These are phyloP conservation scores for Malassezia slooffiae DNA, from an alignment of 1,284 basidiomycete genomes.

Conservation along the genomic window DNA sequence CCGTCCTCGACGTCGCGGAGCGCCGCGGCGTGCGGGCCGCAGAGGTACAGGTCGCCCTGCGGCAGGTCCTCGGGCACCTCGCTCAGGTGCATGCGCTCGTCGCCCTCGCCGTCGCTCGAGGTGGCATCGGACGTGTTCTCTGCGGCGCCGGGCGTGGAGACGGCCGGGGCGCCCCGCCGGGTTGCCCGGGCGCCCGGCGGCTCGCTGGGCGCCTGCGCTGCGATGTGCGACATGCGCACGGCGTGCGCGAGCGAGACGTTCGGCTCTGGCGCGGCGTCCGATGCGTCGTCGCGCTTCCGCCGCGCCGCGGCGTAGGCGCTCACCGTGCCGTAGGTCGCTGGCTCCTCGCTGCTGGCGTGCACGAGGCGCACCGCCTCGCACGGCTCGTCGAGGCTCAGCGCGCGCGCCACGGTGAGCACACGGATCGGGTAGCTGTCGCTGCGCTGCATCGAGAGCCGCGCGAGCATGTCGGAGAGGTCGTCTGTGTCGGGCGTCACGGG, in stretches of 20 bases:
- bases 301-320: background rate
- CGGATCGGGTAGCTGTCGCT: slow-evolving; percentile 11
- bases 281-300: background rate
- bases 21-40: slow-evolving; percentile 20
- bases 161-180: too few relatives aligned
- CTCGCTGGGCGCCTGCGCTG: slow-evolving; percentile 2
- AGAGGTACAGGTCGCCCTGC: slow-evolving; percentile 41
- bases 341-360: slow-evolving; percentile 24
- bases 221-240: slow-evolving; percentile 2
- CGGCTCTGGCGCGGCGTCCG: too few relatives aligned
- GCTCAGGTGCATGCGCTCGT: slow-evolving; percentile 25
- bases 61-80: slow-evolving; percentile 35
- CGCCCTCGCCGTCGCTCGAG: slow-evolving; percentile 30
- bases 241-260: background rate
- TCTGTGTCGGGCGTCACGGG: slow-evolving; percentile 11
- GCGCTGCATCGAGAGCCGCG: slow-evolving; percentile 18
- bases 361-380: slow-evolving; percentile 24
- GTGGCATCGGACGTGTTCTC: slow-evolving; percentile 6
- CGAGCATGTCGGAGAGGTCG: slow-evolving; percentile 22
- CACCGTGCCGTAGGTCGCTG: slow-evolving; percentile 10
- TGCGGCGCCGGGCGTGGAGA: background rate
- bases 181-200: slow-evolving; percentile 4
- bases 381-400: slow-evolving; percentile 23
- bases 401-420: slow-evolving; percentile 18
- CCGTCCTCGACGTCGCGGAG: slow-evolving; percentile 11